These are phyloP conservation scores for Plasmodiophora brassicae DNA, from an alignment of 208 protist genomes.

Conservation along the genomic window DNA sequence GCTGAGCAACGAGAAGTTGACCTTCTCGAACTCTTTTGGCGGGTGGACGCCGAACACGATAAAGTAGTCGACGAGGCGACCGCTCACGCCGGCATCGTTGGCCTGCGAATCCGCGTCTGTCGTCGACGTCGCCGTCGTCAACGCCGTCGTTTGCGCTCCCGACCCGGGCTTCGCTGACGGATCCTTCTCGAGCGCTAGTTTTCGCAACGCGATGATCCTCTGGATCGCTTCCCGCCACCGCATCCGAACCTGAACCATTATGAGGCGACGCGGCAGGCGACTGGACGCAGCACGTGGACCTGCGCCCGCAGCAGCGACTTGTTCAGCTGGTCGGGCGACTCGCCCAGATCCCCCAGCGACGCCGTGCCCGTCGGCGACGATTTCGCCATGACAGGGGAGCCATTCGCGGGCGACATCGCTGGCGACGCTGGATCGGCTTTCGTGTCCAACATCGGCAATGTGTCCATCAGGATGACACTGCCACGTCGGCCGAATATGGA, in stretches of 20 bases:
- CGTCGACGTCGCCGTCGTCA: neutral
- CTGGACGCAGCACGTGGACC: neutral
- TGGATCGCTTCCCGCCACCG: neutral
- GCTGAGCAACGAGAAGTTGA: neutral
- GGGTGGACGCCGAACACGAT: constrained; percentile 26
- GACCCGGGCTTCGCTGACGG: too few relatives aligned
- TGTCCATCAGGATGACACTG: constrained; percentile 9
- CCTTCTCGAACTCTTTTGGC: neutral
- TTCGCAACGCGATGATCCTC: neutral
- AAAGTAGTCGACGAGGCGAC: constrained; percentile 1
- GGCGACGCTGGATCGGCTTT: neutral
- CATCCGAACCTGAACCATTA: neutral
- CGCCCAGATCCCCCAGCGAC: neutral
- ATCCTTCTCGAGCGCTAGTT: neutral
- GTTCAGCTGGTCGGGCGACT: neutral
- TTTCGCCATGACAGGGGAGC: too few relatives aligned
- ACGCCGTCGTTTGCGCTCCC: neutral
- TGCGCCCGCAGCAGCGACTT: neutral
- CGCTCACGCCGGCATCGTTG: neutral
- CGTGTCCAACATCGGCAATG: constrained; percentile 9
- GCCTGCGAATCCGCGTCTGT: neutral
- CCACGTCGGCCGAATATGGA: neutral
- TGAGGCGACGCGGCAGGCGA: too few relatives aligned
- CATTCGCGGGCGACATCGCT: neutral
- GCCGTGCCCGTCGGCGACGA: neutral